A percentile compares a stretch with the other conserved stretches of the same genome.
Conservation (phyloP, 371 early-diverging fungal species). For the Saksenaea vasiformis region DNA sequence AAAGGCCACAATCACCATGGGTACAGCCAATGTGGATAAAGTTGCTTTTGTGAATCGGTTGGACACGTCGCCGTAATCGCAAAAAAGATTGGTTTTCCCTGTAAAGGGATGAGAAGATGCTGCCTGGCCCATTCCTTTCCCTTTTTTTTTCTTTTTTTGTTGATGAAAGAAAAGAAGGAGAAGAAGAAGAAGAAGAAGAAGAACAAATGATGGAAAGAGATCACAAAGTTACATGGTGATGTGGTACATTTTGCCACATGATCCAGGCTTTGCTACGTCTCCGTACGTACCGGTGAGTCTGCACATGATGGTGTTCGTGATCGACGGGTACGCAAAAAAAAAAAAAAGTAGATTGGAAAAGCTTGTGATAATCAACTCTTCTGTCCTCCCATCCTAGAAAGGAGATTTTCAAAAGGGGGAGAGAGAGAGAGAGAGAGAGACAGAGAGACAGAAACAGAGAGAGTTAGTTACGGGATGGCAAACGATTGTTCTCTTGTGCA, state of each 20-base stretch:
- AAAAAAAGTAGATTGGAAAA: no score
- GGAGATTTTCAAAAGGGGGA: background rate
- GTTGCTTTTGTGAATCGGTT: slow-evolving; percentile 43
- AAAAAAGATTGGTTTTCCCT: slow-evolving; percentile 24
- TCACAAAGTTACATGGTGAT: background rate
- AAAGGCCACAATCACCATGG: slow-evolving; percentile 50
- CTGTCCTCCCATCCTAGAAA: background rate
- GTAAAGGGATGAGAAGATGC: slow-evolving; percentile 29
- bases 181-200: background rate
- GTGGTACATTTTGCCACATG: slow-evolving; percentile 2
- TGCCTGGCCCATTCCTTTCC: slow-evolving; percentile 50
- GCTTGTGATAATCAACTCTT: background rate
- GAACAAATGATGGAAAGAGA: slow-evolving; percentile 1
- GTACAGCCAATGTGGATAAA: slow-evolving; percentile 44
- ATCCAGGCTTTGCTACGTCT: background rate
- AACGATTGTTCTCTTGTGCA: no score
- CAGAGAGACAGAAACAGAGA: background rate
- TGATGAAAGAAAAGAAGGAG: background rate
- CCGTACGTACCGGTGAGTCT: background rate
- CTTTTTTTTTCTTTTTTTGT: no score
- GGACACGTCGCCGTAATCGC: slow-evolving; percentile 42
- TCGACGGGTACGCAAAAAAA: background rate
- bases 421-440: background rate
- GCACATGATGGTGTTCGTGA: slow-evolving; percentile 1
- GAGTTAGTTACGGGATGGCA: background rate